Percentiles rank a stretch among this genome's conserved stretches.
phyloP scores from a whole-genome alignment of 352 stramenopile genomes.

The Phytophthora tubulina region DNA sequence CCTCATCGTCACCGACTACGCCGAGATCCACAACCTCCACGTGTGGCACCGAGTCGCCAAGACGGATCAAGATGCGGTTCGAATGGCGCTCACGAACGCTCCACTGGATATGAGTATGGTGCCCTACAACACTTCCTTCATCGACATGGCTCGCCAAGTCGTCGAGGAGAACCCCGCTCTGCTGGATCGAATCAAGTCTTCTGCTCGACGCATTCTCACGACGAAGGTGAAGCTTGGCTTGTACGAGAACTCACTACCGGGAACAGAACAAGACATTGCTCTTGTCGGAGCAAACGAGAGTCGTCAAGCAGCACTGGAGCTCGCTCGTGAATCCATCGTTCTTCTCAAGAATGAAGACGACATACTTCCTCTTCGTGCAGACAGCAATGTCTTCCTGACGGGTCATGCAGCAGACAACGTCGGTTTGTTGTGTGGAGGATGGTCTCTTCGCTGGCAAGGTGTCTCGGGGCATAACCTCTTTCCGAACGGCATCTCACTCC shows the following conservation, averaged over 20 bases:
- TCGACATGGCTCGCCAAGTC: conserved; percentile 56
- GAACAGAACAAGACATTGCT: conserved; percentile 45
- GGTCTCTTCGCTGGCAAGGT: conserved; percentile 91
- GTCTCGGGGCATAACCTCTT: conserved; percentile 70
- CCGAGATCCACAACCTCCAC: conserved; percentile 92
- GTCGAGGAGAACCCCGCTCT: conserved; percentile 49
- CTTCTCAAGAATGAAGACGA: conserved; percentile 84
- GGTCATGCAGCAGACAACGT: conserved; percentile 75
- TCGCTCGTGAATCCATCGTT: conserved; percentile 86
- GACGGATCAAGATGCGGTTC: conserved; percentile 66
- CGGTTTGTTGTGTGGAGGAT: conserved; percentile 79
- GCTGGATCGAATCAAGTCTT: conserved; percentile 62
- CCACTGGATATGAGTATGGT: conserved; percentile 95
- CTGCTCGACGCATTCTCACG: conserved; percentile 68
- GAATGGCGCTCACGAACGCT: conserved; percentile 75
- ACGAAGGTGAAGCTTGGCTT: conserved; percentile 81
- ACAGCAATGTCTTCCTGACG: conserved; percentile 69
- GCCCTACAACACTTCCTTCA: conserved; percentile 55
- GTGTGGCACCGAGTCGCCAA: conserved; percentile 65
- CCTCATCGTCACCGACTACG: conserved; percentile 93
- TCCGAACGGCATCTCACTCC: conserved; percentile 73
- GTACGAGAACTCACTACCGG: conserved; percentile 72
- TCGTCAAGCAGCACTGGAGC: conserved; percentile 61
- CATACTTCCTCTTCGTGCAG: conserved; percentile 56
- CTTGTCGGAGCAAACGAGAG: conserved; percentile 66